phyloP scores from a whole-genome alignment of 495 filamentous ascomycete genomes.

The Lasiosphaeria ovina region DNA sequence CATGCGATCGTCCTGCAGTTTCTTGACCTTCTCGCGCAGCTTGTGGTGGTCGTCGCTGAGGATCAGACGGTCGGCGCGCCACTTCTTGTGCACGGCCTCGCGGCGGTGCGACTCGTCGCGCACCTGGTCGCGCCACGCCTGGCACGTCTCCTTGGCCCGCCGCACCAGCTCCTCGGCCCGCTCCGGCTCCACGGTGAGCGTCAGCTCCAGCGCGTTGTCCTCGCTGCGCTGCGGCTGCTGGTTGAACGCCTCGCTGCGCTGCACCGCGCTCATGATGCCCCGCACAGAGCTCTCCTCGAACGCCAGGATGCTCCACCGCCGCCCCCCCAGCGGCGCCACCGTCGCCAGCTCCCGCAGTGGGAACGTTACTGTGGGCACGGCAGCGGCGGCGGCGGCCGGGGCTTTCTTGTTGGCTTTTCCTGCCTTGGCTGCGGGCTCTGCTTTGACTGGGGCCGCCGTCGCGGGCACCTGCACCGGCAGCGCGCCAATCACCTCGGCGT shows the following conservation, averaged over 20 bases:
- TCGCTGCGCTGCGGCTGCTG: conserved; percentile 70
- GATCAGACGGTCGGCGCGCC: conserved; percentile 57
- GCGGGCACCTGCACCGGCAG: conserved; percentile 52
- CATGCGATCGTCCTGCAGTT: conserved; percentile 67
- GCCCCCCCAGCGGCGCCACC: conserved; percentile 68
- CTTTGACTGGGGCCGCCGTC: no score
- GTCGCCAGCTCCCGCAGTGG: conserved; percentile 71
- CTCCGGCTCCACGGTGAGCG: conserved; percentile 64
- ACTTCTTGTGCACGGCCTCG: conserved; percentile 63
- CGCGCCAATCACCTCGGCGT: conserved; percentile 62
- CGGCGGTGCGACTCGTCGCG: conserved; percentile 52
- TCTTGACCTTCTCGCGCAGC: conserved; percentile 72
- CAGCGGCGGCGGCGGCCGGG: no score
- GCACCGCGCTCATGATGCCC: conserved; percentile 68
- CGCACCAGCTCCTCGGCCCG: conserved; percentile 60
- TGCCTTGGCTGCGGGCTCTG: no score
- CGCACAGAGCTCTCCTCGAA: conserved; percentile 60
- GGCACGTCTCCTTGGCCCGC: conserved; percentile 54
- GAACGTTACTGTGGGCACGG: conserved; percentile 30
- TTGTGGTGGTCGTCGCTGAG: conserved; percentile 74
- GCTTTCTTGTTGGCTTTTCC: background rate
- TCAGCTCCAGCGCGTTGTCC: conserved; percentile 67
- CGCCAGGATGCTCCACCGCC: conserved; percentile 64
- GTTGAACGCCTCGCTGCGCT: conserved; percentile 59
- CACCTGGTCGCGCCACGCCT: conserved; percentile 61